Percentiles rank a stretch among this genome's conserved stretches.
Evolutionary conservation across 2,329 filamentous ascomycete species (phyloP).

Genomic region (Colletotrichum noveboracense): DNA sequence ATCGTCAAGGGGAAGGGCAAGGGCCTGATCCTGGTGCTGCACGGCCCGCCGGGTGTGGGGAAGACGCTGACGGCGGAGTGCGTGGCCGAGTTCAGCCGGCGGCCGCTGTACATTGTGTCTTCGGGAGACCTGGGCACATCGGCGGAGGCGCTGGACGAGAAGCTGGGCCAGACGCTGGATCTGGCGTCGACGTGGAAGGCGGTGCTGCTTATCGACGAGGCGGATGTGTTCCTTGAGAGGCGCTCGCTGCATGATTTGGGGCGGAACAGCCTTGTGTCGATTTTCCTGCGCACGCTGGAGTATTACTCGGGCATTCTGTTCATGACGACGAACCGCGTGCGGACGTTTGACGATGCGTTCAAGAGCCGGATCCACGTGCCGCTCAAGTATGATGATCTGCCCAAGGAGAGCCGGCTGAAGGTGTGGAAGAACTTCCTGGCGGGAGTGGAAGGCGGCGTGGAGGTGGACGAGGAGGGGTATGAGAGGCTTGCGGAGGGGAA

Average conservation of each 20-base stretch:
- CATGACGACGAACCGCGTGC: constrained; percentile 56
- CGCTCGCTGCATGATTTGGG: constrained; percentile 84
- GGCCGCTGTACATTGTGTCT: constrained; percentile 55
- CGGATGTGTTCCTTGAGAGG: constrained; percentile 84
- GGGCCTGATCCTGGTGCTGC: constrained; percentile 54
- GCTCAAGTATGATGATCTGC: constrained; percentile 78
- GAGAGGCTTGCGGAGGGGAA: constrained; percentile 70
- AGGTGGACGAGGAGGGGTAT: constrained; percentile 52
- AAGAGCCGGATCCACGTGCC: constrained; percentile 88
- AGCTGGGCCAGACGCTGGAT: constrained; percentile 79
- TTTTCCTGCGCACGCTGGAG: constrained; percentile 55
- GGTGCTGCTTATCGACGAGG: constrained; percentile 85
- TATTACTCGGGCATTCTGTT: constrained; percentile 57
- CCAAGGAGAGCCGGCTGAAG: constrained; percentile 67
- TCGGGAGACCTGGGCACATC: constrained; percentile 76
- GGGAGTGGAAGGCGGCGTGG: background rate
- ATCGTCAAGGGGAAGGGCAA: constrained; percentile 48
- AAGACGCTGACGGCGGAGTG: constrained; percentile 56
- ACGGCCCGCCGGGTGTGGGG: constrained; percentile 53
- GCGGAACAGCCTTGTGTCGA: constrained; percentile 83
- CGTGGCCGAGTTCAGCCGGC: constrained; percentile 53
- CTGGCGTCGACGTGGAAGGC: constrained; percentile 88
- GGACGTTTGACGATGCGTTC: constrained; percentile 89
- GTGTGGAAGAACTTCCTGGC: constrained; percentile 18
- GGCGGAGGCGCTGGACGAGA: constrained; percentile 66